Evolutionary conservation across 768 basidiomycete genomes (phyloP).

Genomic region (Baorangia bicolor): DNA sequence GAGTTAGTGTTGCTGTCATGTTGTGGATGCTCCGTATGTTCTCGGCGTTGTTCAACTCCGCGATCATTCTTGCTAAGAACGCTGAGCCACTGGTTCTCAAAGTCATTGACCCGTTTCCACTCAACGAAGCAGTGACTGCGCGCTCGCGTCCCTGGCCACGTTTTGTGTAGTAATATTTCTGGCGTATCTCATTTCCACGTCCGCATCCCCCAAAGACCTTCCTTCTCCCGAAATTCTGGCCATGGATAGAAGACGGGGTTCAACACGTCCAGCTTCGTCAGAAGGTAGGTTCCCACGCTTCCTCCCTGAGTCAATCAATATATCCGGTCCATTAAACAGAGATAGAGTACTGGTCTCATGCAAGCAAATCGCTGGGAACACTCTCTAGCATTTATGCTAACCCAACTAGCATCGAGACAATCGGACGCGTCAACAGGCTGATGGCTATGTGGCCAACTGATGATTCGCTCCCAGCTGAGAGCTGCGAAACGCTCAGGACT

Average conservation of each 20-base stretch:
- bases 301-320: constrained; percentile 9
- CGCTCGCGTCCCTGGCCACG: background rate
- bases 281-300: constrained; percentile 58
- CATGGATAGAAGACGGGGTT: constrained; percentile 70
- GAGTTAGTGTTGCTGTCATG: background rate
- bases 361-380: constrained; percentile 54
- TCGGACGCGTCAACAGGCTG: constrained; percentile 71
- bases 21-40: background rate
- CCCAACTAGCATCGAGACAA: constrained; percentile 51
- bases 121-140: constrained; percentile 7
- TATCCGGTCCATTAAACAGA: constrained; percentile 42
- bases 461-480: constrained; percentile 66
- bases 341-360: constrained; percentile 74
- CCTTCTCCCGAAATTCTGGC: background rate
- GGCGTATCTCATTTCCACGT: background rate
- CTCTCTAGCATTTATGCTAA: constrained; percentile 56
- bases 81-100: background rate
- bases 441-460: constrained; percentile 72
- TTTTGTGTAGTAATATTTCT: constrained; percentile 9
- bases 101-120: background rate
- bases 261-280: constrained; percentile 64
- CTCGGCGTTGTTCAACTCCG: constrained; percentile 20
- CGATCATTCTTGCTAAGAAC: constrained; percentile 15
- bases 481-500: constrained; percentile 59
- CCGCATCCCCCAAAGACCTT: background rate